Evolutionary conservation across 441 rosid species (phyloP), one percentile per base, ranked within the genome.

Genomic region (Flueggea neowawraea): DNA sequence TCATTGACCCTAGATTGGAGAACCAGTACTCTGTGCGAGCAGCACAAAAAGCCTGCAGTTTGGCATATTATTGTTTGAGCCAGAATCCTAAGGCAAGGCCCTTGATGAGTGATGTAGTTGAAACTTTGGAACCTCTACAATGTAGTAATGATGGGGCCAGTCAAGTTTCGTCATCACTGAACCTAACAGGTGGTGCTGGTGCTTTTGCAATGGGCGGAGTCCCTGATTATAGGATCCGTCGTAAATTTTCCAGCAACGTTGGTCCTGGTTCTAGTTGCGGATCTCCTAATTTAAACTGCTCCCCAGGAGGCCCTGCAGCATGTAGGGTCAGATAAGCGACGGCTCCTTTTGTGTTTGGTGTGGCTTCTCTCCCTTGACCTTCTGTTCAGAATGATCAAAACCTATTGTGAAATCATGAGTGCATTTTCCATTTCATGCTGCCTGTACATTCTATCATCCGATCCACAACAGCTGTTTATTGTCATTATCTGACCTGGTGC

Each of bases 21-120:
- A 80, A 80, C 69, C 99, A 88, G 73, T 89, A 91, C 78, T 90
- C 96, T 3, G 89, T 86, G 58, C 82, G 90, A 70, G 98, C 98
- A 65, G 97, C 96, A 22, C 95, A 90, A 76, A 95, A 86, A 72
- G 95, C 97, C 16, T 89, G 97, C 86, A 91, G 95, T 77, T 75
- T 95, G 78, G 99, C 97, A 5, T 91, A 86, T 73, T 91, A 91
- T 69, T 91, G 97, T 73, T 80, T 91, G 53, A 91, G 97, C 78
- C 97, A 89, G 73, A 95, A 95, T 75, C 99, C 98, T 1, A 95
- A 91, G 77, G 98, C 98, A 43, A 85, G 98, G 71, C 98, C 99
- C 36, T 69, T 91, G 66, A 95, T 91, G 97, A 89, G 97, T 41
- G 99, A 89, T 57, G 97, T 95, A 52, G 98, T 91, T 22, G 96